Percentiles rank a stretch among this genome's conserved stretches.
Conservation (phyloP, 345 rosid genomes). For the Firmiana major region DNA sequence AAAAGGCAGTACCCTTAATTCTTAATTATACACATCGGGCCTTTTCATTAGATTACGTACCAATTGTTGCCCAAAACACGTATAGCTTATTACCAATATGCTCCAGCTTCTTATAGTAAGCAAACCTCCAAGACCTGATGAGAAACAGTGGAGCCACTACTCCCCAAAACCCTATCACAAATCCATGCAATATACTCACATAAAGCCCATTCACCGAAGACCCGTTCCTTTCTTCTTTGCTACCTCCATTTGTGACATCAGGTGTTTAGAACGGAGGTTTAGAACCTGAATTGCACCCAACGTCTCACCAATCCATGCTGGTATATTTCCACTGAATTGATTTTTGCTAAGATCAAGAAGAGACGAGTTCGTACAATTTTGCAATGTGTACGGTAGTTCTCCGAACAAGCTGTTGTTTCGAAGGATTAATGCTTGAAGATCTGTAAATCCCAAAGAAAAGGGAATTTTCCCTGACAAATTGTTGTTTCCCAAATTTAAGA, state of each 20-base stretch:
- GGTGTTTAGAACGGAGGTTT: neutral
- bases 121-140: neutral
- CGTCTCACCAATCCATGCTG: constrained; percentile 5
- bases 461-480: constrained; percentile 12
- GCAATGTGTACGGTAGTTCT: constrained; percentile 9
- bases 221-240: neutral
- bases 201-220: neutral
- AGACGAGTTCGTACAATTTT: neutral
- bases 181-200: constrained; percentile 11
- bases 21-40: neutral
- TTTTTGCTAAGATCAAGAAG: constrained; percentile 5
- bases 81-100: neutral
- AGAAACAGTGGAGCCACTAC: neutral
- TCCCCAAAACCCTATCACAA: constrained; percentile 3
- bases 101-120: neutral
- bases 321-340: constrained; percentile 1
- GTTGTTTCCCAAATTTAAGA: constrained; percentile 17
- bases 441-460: neutral
- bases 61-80: neutral
- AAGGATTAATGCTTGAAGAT: neutral
- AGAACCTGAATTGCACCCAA: neutral
- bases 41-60: too few species aligned
- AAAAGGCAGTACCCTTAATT: too few species aligned
- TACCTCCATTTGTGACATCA: neutral
- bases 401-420: constrained; percentile 11